These are phyloP conservation scores for Carex scoparia DNA, from an alignment of 176 grass and related monocot species.

Conservation along the genomic window DNA sequence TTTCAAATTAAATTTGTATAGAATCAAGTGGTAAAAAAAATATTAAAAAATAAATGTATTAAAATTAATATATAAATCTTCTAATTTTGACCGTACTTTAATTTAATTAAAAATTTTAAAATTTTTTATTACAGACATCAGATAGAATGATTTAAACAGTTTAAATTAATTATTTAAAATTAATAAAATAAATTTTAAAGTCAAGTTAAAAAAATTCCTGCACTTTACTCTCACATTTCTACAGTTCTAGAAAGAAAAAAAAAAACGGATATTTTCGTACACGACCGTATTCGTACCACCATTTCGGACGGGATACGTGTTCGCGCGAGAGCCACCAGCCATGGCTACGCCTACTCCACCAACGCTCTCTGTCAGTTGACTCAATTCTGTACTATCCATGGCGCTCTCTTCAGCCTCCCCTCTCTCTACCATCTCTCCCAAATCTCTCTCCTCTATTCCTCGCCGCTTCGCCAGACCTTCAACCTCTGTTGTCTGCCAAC, in stretches of 20 bases:
- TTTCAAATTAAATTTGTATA: no score
- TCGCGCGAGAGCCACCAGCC: conserved; percentile 44
- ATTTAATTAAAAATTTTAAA: no score
- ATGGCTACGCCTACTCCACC: background rate
- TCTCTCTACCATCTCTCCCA: conserved; percentile 27
- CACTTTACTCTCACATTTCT: no score
- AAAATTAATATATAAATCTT: no score
- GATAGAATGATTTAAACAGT: no score
- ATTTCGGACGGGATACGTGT: conserved; percentile 35
- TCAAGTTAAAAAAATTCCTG: no score
- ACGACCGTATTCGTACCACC: background rate
- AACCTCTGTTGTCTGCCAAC: conserved; percentile 48
- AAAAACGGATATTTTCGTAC: background rate
- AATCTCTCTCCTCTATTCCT: background rate
- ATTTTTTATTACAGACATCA: no score
- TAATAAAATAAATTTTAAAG: no score
- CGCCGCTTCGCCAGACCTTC: background rate
- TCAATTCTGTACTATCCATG: conserved; percentile 35
- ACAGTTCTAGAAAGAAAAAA: background rate
- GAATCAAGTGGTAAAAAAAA: no score
- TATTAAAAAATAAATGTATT: no score
- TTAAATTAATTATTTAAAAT: no score
- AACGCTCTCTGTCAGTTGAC: background rate
- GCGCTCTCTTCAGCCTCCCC: conserved; percentile 44
- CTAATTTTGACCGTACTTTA: no score